Evolutionary conservation across 75 land plant species (phyloP).

Genomic region (Picea glauca): DNA sequence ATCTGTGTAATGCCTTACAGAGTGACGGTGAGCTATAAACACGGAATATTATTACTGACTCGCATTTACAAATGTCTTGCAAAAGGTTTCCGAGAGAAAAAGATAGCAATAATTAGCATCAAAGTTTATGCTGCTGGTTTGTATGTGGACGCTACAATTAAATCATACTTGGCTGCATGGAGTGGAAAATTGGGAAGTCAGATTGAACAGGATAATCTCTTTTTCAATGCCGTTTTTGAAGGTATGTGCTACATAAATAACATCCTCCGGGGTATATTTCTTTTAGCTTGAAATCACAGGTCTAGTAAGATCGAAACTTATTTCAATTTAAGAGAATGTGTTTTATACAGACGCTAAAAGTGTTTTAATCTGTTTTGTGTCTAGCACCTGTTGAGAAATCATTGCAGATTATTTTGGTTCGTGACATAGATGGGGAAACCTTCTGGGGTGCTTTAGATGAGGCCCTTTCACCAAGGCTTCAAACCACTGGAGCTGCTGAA

Average conservation of each 20-base stretch:
- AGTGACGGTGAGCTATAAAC: too few relatives aligned
- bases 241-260: neutral
- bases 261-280: neutral
- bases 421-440: constrained; percentile 18
- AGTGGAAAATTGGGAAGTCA: constrained; percentile 1
- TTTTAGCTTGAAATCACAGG: neutral
- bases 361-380: neutral
- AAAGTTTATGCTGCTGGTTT: constrained; percentile 2
- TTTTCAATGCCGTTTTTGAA: neutral
- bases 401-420: constrained; percentile 17
- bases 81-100: constrained; percentile 4
- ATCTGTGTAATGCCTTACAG: too few relatives aligned
- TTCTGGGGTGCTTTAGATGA: constrained; percentile 35
- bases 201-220: constrained; percentile 1
- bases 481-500: constrained; percentile 11
- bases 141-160: neutral
- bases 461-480: constrained; percentile 18
- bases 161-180: neutral
- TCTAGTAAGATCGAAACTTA: too few relatives aligned
- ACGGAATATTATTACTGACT: neutral
- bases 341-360: neutral
- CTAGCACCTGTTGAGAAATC: constrained; percentile 28
- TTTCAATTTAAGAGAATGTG: too few relatives aligned
- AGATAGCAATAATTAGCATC: constrained; percentile 1
- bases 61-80: neutral